phyloP scores from a whole-genome alignment of 202 grass and related monocot species.

The Elaeis oleifera region DNA sequence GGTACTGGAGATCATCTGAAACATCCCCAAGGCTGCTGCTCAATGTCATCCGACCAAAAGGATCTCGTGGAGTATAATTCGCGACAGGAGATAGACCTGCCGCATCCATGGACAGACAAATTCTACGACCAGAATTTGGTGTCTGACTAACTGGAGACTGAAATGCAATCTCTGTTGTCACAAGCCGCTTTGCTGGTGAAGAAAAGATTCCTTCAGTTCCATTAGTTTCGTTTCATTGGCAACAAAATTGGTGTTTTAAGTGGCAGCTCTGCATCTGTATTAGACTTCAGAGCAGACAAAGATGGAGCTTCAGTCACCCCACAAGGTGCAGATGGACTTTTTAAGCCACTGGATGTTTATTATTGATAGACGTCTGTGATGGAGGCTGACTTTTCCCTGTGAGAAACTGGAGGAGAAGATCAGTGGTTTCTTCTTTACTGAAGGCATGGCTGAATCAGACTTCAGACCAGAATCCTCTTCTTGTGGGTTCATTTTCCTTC shows the following conservation, averaged over 20 bases:
- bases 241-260: constrained; percentile 52
- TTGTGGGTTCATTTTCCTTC: constrained; percentile 22
- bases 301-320: constrained; percentile 20
- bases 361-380: constrained; percentile 19
- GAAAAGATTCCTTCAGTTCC: constrained; percentile 52
- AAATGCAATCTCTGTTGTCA: constrained; percentile 39
- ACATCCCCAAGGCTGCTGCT: constrained; percentile 50
- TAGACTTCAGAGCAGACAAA: constrained; percentile 25
- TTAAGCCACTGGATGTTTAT: constrained; percentile 33
- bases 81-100: constrained; percentile 51
- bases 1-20: constrained; percentile 49
- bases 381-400: constrained; percentile 24
- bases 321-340: constrained; percentile 30
- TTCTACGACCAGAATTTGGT: constrained; percentile 49
- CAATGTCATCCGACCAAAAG: constrained; percentile 42
- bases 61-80: constrained; percentile 22
- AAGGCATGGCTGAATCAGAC: constrained; percentile 41
- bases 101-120: constrained; percentile 27
- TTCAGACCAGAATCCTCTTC: constrained; percentile 39
- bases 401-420: constrained; percentile 67
- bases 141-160: constrained; percentile 70
- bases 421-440: constrained; percentile 58
- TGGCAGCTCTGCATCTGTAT: constrained; percentile 37
- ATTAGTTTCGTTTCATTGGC: constrained; percentile 74
- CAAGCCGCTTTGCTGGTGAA: constrained; percentile 39